These are phyloP conservation scores for Mrakia hoshinonis DNA, from an alignment of 768 basidiomycete species.

Conservation along the genomic window DNA sequence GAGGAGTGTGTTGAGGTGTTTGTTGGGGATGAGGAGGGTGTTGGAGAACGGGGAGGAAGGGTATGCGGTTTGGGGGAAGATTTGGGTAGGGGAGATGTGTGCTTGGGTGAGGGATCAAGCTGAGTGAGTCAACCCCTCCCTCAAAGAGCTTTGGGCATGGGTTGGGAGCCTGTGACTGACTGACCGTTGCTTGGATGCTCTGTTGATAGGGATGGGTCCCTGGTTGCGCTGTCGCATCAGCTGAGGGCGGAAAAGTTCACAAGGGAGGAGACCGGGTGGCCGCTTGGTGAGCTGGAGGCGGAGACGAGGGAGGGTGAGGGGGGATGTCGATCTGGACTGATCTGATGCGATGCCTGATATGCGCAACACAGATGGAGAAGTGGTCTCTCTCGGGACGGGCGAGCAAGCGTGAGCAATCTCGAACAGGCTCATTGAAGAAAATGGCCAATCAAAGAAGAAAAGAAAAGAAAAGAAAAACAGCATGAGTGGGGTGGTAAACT, in stretches of 20 bases:
- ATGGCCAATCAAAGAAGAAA: neutral
- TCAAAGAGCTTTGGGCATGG: too few relatives aligned
- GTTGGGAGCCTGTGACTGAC: too few relatives aligned
- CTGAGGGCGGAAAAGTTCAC: constrained; percentile 46
- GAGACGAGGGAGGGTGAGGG: constrained; percentile 24
- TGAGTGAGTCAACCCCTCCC: too few relatives aligned
- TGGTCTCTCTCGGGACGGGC: too few relatives aligned
- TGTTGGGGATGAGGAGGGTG: constrained; percentile 63
- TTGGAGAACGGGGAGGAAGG: constrained; percentile 75
- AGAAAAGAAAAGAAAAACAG: neutral
- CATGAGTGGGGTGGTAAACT: neutral
- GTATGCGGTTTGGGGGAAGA: constrained; percentile 78
- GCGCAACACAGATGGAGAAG: too few relatives aligned
- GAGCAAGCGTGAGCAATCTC: too few relatives aligned
- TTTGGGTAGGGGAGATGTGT: constrained; percentile 78
- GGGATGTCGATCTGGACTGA: constrained; percentile 13
- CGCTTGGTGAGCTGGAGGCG: constrained; percentile 57
- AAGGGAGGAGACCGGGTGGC: constrained; percentile 60
- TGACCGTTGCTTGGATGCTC: neutral
- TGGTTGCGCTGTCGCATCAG: constrained; percentile 47
- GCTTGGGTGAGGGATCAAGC: constrained; percentile 66
- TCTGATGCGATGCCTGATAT: neutral
- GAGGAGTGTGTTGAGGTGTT: constrained; percentile 54
- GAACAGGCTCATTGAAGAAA: neutral
- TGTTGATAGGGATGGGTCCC: constrained; percentile 50